Evolutionary conservation across 1,284 basidiomycete genomes (phyloP), one percentile per base, ranked within the genome.

Genomic region (Pseudozyma hubeiensis): DNA sequence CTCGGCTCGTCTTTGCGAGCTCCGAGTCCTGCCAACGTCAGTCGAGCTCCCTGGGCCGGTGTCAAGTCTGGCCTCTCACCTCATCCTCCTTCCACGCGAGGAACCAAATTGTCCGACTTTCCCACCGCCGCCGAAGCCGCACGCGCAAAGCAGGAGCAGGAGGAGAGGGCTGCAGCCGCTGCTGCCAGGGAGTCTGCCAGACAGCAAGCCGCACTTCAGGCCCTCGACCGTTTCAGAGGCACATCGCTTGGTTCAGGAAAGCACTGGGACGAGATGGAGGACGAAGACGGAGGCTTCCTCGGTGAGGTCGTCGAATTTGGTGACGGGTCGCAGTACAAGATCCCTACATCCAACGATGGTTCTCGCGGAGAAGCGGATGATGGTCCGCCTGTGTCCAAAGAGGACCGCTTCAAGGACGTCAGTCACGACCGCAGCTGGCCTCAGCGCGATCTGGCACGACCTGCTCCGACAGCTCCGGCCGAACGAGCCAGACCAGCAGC

Each of bases 221-320:
- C 71, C 10, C 73, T 84, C 29, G 82, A 84, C 47, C 74, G 81
- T 30, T 84, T 83, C 72, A 68, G 81, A 24, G 81, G 81, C 41
- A 64, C 71, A 8, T 57, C 70, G 6, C 58, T 82, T 16, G 72
- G 67, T 11, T 62, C 74, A 13, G 73, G 73, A 14, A 77, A 77
- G 51, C 82, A 83, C 43, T 84, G 82, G 82, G 81, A 83, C 58
- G 81, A 84, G 62, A 73, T 84, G 70, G 81, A 81, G 34, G 80
- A 82, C 31, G 79, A 81, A 40, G 76, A 77, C 13, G 77, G 74
- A 13, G 77, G 75, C n/a, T 76, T 77, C 48, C 66, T 81, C 7
- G 81, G 80, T 48, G 82, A 81, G 19, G 82, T 83, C 7, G 79
- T 84, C 48, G 80, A 84, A 33, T 84, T 84, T 51, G 82, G 78